Percentiles rank a stretch among this genome's conserved stretches.
phyloP scores from a whole-genome alignment of 2,329 filamentous ascomycete species.

The Aureobasidium lini region DNA sequence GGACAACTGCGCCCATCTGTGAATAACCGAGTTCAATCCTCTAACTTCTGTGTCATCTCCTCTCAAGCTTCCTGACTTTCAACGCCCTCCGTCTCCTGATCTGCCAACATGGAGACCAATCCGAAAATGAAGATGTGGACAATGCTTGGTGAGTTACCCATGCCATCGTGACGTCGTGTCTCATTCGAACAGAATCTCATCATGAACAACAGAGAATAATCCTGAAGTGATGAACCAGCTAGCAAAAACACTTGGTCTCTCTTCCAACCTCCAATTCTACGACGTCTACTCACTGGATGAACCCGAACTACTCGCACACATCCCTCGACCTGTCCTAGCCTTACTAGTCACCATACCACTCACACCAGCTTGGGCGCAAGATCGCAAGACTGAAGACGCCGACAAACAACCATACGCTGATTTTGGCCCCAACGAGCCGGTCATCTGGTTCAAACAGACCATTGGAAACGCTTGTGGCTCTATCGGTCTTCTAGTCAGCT shows the following conservation, averaged over 20 bases:
- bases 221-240: conserved; percentile 47
- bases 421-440: conserved; percentile 42
- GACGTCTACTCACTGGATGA: conserved; percentile 48
- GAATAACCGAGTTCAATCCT: no score
- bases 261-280: conserved; percentile 41
- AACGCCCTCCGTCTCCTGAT: not conserved
- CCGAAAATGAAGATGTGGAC: conserved; percentile 1
- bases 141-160: not conserved
- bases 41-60: no score
- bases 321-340: conserved; percentile 48
- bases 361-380: conserved; percentile 31
- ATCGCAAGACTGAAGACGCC: conserved; percentile 36
- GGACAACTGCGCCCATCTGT: no score
- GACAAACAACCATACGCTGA: conserved; percentile 37
- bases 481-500: conserved; percentile 49
- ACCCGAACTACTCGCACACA: conserved; percentile 40
- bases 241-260: conserved; percentile 42
- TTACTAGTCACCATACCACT: conserved; percentile 47
- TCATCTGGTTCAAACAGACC: conserved; percentile 54
- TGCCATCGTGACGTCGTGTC: not conserved
- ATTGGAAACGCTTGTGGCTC: conserved; percentile 52
- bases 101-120: not conserved
- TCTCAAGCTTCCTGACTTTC: not conserved
- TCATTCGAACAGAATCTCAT: not conserved
- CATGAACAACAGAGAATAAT: conserved; percentile 41